Evolutionary conservation across 202 grass and related monocot species (phyloP).

Genomic region (Saccharum hybrid): DNA sequence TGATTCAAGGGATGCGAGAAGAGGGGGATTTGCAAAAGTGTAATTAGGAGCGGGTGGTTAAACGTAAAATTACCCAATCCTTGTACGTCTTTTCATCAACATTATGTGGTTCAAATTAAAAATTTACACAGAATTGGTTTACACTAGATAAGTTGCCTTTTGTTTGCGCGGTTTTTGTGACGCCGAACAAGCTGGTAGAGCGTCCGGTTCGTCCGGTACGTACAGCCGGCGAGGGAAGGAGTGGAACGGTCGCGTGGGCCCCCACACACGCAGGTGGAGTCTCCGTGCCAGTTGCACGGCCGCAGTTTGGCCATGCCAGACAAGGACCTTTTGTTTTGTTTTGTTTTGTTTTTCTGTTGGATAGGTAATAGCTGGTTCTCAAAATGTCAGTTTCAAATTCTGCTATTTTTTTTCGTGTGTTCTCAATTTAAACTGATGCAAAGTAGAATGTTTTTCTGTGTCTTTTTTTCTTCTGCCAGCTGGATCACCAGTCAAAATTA

Average conservation of each 20-base stretch:
- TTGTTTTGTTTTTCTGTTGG: too few relatives aligned
- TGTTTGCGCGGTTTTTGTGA: too few relatives aligned
- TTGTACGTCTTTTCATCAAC: too few relatives aligned
- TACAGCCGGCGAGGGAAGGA: background rate
- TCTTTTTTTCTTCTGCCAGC: background rate
- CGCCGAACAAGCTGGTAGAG: background rate
- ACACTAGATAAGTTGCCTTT: rapidly evolving
- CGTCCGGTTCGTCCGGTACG: background rate
- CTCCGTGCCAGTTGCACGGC: background rate
- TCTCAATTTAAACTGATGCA: background rate
- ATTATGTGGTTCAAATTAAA: too few relatives aligned
- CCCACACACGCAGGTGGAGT: background rate
- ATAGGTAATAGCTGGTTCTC: background rate
- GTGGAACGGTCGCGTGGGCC: background rate
- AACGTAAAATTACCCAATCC: too few relatives aligned
- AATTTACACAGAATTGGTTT: too few relatives aligned
- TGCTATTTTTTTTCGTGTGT: background rate
- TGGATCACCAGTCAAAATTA: background rate
- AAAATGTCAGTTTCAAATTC: background rate
- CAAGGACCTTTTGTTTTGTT: background rate
- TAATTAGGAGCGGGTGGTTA: too few relatives aligned
- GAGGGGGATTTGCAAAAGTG: too few relatives aligned
- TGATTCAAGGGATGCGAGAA: too few relatives aligned
- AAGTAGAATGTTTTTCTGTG: background rate
- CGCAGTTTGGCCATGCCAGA: background rate